phyloP scores from a whole-genome alignment of 2,329 filamentous ascomycete species.

The Aspergillus intermedius region DNA sequence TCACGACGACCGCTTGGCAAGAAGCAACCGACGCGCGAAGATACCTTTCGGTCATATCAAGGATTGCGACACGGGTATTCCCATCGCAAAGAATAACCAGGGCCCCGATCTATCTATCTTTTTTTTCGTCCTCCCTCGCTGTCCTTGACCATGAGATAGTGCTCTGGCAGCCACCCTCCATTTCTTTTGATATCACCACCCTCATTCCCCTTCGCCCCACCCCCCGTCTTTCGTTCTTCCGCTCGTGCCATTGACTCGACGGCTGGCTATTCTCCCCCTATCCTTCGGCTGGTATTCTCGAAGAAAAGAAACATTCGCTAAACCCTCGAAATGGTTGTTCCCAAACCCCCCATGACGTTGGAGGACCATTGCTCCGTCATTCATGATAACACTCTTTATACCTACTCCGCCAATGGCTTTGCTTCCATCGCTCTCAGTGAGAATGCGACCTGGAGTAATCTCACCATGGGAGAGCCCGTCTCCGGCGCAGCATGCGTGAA shows the following conservation, averaged over 20 bases:
- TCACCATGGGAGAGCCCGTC: slow-evolving; percentile 62
- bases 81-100: too few species aligned
- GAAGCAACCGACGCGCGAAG: too few species aligned
- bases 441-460: slow-evolving; percentile 64
- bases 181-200: slow-evolving; percentile 8
- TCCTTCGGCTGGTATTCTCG: slow-evolving; percentile 25
- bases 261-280: slow-evolving; percentile 20
- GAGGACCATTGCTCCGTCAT: slow-evolving; percentile 76
- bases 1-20: too few species aligned
- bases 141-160: slow-evolving; percentile 27
- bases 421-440: slow-evolving; percentile 63
- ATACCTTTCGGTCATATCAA: too few species aligned
- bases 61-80: too few species aligned
- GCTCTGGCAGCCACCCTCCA: slow-evolving; percentile 28
- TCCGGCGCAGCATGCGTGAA: slow-evolving; percentile 72
- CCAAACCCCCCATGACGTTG: slow-evolving; percentile 62
- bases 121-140: neutral
- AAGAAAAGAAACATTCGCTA: slow-evolving; percentile 8
- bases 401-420: slow-evolving; percentile 69
- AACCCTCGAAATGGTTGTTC: slow-evolving; percentile 57
- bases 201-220: too few species aligned
- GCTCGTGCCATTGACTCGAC: slow-evolving; percentile 7
- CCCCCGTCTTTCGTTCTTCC: slow-evolving; percentile 6
- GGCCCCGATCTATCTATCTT: neutral
- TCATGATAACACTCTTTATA: slow-evolving; percentile 74